These are phyloP conservation scores for Colletotrichum viniferum DNA, from an alignment of 2,329 filamentous ascomycete species.

Conservation along the genomic window DNA sequence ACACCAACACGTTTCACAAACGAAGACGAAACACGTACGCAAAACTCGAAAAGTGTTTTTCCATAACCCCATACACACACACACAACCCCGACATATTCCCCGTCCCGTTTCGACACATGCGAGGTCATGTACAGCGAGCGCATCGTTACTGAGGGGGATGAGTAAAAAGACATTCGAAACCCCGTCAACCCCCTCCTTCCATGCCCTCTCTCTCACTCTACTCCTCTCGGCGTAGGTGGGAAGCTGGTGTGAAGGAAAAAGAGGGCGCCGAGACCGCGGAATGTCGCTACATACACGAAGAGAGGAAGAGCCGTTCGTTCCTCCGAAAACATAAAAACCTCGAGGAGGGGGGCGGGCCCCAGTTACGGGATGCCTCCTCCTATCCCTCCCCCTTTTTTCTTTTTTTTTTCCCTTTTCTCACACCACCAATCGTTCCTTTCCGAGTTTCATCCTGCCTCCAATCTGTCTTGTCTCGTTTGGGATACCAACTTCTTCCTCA, in stretches of 20 bases:
- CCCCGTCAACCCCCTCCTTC: neutral
- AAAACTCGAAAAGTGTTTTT: neutral
- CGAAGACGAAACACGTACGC: neutral
- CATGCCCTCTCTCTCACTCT: neutral
- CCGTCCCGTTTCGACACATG: neutral
- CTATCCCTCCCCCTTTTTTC: neutral
- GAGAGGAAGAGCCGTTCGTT: neutral
- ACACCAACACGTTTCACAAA: neutral
- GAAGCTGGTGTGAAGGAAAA: neutral
- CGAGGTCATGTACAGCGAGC: neutral
- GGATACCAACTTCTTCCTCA: neutral
- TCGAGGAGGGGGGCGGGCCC: neutral
- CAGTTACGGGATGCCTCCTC: neutral
- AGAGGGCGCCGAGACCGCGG: neutral
- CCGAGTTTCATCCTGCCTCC: neutral
- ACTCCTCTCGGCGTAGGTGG: neutral
- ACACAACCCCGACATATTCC: neutral
- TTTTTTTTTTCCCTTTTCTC: neutral
- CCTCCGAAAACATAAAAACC: neutral
- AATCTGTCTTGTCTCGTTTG: neutral
- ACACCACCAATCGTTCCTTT: slow-evolving; percentile 6
- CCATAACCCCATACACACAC: neutral
- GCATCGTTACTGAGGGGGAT: neutral
- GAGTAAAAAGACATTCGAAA: neutral
- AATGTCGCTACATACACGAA: slow-evolving; percentile 8